Conservation (phyloP, 1,139 yeast species). For the Hansenula lynferdii region DNA sequence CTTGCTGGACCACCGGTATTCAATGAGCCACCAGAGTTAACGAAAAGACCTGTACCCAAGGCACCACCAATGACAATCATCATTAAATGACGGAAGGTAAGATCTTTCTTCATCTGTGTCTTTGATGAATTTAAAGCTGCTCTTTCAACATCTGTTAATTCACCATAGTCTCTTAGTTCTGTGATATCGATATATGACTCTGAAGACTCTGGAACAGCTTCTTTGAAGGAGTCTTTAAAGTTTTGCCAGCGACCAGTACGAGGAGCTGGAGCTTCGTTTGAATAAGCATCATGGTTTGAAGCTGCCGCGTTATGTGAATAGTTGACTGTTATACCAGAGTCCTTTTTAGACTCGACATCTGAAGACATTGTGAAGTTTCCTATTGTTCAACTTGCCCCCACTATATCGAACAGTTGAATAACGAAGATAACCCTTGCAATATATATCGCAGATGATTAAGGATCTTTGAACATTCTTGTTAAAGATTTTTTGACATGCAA, state of each 20-base stretch:
- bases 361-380: not conserved
- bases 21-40: constrained; percentile 63
- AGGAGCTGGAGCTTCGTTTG: not conserved
- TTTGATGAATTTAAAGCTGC: constrained; percentile 63
- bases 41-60: constrained; percentile 64
- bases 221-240: constrained; percentile 48
- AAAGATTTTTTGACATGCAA: no score
- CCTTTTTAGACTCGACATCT: not conserved
- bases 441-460: no score
- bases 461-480: no score
- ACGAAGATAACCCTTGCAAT: not conserved
- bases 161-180: constrained; percentile 32
- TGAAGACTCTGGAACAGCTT: constrained; percentile 42
- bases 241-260: constrained; percentile 26
- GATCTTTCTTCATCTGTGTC: constrained; percentile 66
- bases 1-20: constrained; percentile 68
- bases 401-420: not conserved
- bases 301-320: not conserved
- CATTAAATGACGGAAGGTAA: constrained; percentile 61
- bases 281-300: not conserved
- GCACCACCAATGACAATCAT: constrained; percentile 90
- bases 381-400: not conserved
- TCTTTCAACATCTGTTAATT: constrained; percentile 47
- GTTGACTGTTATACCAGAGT: constrained; percentile 1
- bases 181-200: constrained; percentile 46